These are phyloP conservation scores for Dryas octopetala DNA, from an alignment of 306 rosid species.

Conservation along the genomic window DNA sequence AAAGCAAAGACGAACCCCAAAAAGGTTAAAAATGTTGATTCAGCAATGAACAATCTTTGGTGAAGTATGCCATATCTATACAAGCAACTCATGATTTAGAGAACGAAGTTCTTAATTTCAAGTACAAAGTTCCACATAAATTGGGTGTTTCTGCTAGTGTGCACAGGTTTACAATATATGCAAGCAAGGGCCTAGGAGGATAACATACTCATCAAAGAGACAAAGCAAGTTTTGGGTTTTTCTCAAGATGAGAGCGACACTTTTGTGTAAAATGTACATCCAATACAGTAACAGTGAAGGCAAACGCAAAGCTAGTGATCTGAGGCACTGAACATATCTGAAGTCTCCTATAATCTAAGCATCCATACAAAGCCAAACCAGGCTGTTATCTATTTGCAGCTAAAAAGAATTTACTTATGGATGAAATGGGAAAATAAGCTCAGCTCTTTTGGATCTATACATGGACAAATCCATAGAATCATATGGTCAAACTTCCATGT, in stretches of 20 bases:
- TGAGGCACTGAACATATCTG: background rate
- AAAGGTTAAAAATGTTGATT: background rate
- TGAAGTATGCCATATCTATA: background rate
- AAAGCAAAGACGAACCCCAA: background rate
- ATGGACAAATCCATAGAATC: background rate
- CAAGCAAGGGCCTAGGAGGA: background rate
- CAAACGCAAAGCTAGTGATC: background rate
- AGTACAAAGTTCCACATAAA: background rate
- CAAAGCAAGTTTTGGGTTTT: background rate
- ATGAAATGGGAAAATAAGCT: background rate
- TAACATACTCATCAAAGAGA: background rate
- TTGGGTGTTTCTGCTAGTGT: background rate
- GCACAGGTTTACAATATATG: background rate
- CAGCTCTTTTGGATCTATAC: conserved; percentile 6
- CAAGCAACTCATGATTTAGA: background rate
- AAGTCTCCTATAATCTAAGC: background rate
- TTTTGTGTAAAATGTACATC: background rate
- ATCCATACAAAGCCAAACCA: background rate
- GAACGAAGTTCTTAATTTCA: background rate
- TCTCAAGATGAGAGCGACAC: background rate
- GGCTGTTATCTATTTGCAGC: background rate
- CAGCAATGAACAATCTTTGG: background rate
- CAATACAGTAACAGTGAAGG: background rate
- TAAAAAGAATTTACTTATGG: too few species aligned
- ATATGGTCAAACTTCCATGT: background rate